A percentile compares a stretch with the other conserved stretches of the same genome.
These are phyloP conservation scores for Nelumbo lutea DNA, from an alignment of 164 flowering plant species.

Conservation along the genomic window DNA sequence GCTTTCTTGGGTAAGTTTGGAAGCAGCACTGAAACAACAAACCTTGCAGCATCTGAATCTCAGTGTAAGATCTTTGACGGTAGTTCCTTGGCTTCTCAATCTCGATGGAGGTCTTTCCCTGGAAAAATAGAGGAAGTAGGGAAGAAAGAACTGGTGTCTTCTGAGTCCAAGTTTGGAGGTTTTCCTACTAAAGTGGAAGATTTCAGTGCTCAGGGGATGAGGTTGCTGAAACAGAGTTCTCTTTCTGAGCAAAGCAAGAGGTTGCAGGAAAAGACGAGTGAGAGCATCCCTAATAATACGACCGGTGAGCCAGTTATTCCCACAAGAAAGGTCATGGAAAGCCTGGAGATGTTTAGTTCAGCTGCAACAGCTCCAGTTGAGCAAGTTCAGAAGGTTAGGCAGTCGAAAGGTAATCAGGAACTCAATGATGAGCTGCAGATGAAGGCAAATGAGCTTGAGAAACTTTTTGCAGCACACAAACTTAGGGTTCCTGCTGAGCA, in stretches of 20 bases:
- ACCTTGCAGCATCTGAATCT: constrained; percentile 20
- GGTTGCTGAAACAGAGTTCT: constrained; percentile 42
- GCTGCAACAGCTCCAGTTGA: constrained; percentile 27
- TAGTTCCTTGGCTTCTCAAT: constrained; percentile 27
- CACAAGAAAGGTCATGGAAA: constrained; percentile 26
- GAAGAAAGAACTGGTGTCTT: constrained; percentile 22
- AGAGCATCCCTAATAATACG: constrained; percentile 18
- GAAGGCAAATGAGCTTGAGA: constrained; percentile 95
- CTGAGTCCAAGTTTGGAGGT: constrained; percentile 21
- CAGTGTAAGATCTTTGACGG: constrained; percentile 23
- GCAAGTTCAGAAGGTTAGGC: constrained; percentile 64
- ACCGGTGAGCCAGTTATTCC: constrained; percentile 22
- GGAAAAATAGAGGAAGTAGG: constrained; percentile 29
- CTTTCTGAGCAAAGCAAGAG: constrained; percentile 40
- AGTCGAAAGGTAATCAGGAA: constrained; percentile 76
- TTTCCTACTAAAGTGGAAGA: constrained; percentile 31
- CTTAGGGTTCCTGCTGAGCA: constrained; percentile 81
- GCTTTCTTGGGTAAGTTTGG: constrained; percentile 29
- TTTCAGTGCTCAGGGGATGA: constrained; percentile 33
- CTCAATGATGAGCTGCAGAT: constrained; percentile 81
- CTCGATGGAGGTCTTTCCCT: constrained; percentile 18
- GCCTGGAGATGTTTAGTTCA: constrained; percentile 27
- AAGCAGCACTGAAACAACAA: constrained; percentile 28
- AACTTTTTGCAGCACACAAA: constrained; percentile 95
- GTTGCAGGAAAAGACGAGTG: constrained; percentile 32